Evolutionary conservation across 352 stramenopile species (phyloP).

Genomic region (Globisporangium paroecandrum): DNA sequence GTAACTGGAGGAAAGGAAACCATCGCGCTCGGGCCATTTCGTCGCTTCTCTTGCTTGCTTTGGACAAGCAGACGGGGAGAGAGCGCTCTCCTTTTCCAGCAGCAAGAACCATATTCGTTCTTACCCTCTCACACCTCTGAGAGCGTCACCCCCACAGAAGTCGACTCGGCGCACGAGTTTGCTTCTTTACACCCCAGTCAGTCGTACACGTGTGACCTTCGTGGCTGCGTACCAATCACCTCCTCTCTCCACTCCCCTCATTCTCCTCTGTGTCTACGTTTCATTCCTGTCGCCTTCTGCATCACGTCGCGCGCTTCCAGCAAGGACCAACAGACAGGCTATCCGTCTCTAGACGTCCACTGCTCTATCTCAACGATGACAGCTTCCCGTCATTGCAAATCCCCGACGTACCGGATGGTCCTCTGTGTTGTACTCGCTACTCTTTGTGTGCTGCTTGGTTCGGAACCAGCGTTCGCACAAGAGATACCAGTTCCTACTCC

Average conservation of each 20-base stretch:
- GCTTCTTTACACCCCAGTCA: conserved; percentile 10
- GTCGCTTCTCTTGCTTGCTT: neutral
- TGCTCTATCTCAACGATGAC: neutral
- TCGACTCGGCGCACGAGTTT: neutral
- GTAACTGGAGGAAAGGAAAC: neutral
- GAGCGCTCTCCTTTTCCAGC: neutral
- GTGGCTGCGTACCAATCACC: neutral
- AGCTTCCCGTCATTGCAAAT: conserved; percentile 1
- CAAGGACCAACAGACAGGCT: neutral
- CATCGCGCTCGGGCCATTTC: neutral
- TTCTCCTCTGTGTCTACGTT: neutral
- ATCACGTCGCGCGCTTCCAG: neutral
- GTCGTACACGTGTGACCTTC: neutral
- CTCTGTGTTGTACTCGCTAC: neutral
- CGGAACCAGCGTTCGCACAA: neutral
- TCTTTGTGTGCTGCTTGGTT: neutral
- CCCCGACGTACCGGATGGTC: neutral
- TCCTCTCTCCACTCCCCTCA: neutral
- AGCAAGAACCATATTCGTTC: conserved; percentile 2
- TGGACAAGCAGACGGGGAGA: neutral
- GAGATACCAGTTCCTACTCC: neutral
- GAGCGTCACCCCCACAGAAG: conserved; percentile 14
- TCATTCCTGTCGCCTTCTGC: neutral
- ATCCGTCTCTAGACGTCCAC: neutral
- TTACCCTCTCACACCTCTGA: conserved; percentile 13